These are phyloP conservation scores for Fusarium sp. DNA, from an alignment of 2,329 filamentous ascomycete genomes.

Conservation along the genomic window DNA sequence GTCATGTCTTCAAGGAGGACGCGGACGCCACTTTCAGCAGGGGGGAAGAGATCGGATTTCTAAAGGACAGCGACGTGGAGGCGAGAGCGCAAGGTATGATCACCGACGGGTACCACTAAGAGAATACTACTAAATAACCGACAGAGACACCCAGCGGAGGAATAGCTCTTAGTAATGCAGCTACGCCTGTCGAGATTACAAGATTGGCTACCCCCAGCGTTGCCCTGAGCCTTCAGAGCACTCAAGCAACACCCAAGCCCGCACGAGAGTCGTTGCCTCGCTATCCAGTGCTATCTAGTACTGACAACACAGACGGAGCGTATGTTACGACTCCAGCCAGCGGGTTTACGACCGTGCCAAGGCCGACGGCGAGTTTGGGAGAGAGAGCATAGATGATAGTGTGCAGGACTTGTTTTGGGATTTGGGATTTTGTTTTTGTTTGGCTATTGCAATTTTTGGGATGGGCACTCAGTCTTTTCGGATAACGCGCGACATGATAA, in stretches of 20 bases:
- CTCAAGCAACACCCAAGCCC: slow-evolving; percentile 16
- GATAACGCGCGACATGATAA: slow-evolving; percentile 29
- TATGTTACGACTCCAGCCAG: slow-evolving; percentile 23
- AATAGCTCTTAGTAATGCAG: neutral
- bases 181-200: neutral
- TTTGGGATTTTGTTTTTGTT: slow-evolving; percentile 8
- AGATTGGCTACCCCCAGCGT: slow-evolving; percentile 14
- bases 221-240: slow-evolving; percentile 1
- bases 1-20: slow-evolving; percentile 37
- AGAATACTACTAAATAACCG: slow-evolving; percentile 1
- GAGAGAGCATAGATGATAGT: slow-evolving; percentile 26
- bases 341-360: slow-evolving; percentile 49
- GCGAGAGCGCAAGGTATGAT: slow-evolving; percentile 1
- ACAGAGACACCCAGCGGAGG: slow-evolving; percentile 12
- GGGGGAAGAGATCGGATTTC: slow-evolving; percentile 14
- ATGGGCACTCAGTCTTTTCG: slow-evolving; percentile 5
- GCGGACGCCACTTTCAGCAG: slow-evolving; percentile 11
- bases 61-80: slow-evolving; percentile 5
- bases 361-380: slow-evolving; percentile 35
- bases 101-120: neutral
- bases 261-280: slow-evolving; percentile 15
- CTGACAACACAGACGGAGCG: slow-evolving; percentile 15
- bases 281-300: slow-evolving; percentile 4
- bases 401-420: slow-evolving; percentile 1
- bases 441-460: neutral